Conservation (phyloP, 345 rosid genomes). For the Barbarea vulgaris region DNA sequence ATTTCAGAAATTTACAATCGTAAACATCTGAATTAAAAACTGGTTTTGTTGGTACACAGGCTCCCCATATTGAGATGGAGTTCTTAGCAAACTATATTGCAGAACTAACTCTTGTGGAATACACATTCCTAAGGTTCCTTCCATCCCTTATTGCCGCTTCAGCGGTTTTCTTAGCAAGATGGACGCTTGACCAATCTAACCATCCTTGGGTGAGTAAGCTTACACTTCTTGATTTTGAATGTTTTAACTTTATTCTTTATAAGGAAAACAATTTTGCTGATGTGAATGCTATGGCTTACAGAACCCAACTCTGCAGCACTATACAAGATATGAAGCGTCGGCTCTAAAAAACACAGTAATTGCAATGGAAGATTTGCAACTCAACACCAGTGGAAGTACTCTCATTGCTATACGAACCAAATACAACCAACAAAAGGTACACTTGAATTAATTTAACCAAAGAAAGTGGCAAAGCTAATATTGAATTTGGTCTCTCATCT, state of each 20-base stretch:
- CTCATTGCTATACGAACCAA: conserved; percentile 69
- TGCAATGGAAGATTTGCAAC: conserved; percentile 73
- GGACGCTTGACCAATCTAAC: conserved; percentile 72
- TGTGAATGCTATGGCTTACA: conserved; percentile 32
- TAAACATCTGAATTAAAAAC: background rate
- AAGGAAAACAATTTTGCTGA: background rate
- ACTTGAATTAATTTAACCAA: background rate
- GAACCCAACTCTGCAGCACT: conserved; percentile 81
- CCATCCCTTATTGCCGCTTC: conserved; percentile 87
- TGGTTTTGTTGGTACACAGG: conserved; percentile 43
- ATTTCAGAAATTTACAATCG: background rate
- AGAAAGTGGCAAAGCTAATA: conserved; percentile 40
- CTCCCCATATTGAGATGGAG: conserved; percentile 58
- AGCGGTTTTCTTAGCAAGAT: conserved; percentile 77
- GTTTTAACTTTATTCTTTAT: background rate
- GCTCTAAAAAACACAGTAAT: conserved; percentile 61
- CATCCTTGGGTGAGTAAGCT: conserved; percentile 86
- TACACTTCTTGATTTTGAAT: background rate
- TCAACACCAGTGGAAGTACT: conserved; percentile 57
- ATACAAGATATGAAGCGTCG: conserved; percentile 60
- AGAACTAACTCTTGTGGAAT: conserved; percentile 71
- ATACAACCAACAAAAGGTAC: conserved; percentile 76
- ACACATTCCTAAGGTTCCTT: conserved; percentile 60
- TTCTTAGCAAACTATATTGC: conserved; percentile 78
- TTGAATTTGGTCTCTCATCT: conserved; percentile 13